These are phyloP conservation scores for Arthrobotrys iridis DNA, from an alignment of 2,329 filamentous ascomycete species.

Conservation along the genomic window DNA sequence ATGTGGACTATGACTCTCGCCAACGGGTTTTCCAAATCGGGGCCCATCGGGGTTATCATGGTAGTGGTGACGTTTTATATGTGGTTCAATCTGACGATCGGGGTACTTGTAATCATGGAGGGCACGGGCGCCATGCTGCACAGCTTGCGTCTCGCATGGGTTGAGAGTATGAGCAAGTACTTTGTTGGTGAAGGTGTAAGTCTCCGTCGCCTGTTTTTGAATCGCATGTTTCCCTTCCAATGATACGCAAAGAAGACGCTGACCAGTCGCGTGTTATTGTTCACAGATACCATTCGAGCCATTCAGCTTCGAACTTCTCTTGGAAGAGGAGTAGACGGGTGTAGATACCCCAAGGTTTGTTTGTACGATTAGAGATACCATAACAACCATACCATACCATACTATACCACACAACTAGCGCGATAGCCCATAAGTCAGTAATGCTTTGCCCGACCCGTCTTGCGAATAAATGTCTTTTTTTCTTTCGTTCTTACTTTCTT, in stretches of 20 bases:
- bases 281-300: conserved; percentile 77
- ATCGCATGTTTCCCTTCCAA: not conserved
- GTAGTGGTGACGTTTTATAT: conserved; percentile 83
- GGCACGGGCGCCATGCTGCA: conserved; percentile 96
- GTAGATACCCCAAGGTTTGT: conserved; percentile 66
- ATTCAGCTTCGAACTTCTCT: conserved; percentile 83
- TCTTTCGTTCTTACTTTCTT: not conserved
- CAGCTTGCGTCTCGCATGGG: conserved; percentile 90
- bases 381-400: too few relatives aligned
- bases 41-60: conserved; percentile 77
- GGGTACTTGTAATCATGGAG: conserved; percentile 91
- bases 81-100: conserved; percentile 87
- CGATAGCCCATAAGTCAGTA: too few relatives aligned
- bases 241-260: not conserved
- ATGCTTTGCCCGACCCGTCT: not conserved
- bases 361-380: conserved; percentile 10
- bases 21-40: conserved; percentile 74
- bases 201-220: not conserved
- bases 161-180: conserved; percentile 94
- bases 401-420: conserved; percentile 19
- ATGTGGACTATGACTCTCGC: conserved; percentile 96
- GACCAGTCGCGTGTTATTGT: not conserved
- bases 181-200: conserved; percentile 54
- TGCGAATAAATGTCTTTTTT: not conserved
- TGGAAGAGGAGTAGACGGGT: conserved; percentile 80